Conservation (phyloP, 106 monocot genomes). For the Ottelia alismoides region DNA sequence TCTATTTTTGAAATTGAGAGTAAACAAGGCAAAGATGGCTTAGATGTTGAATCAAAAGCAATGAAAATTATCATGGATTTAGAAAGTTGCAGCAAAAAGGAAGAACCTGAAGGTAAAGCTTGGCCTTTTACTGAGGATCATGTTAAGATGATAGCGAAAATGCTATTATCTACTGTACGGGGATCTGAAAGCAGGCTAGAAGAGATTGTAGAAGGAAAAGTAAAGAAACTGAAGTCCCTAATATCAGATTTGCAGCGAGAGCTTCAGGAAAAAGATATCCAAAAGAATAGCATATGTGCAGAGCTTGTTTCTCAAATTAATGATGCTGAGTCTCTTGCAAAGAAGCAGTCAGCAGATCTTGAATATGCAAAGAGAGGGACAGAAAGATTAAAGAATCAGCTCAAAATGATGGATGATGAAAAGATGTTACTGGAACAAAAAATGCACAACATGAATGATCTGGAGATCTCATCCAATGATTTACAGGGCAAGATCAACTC, state of each 20-base stretch:
- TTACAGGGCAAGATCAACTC: constrained; percentile 39
- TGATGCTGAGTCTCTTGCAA: constrained; percentile 51
- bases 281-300: constrained; percentile 37
- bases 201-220: constrained; percentile 21
- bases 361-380: constrained; percentile 42
- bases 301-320: constrained; percentile 80
- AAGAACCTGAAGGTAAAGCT: constrained; percentile 11
- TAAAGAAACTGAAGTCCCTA: constrained; percentile 38
- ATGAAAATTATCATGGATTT: no score
- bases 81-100: no score
- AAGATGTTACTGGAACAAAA: constrained; percentile 26
- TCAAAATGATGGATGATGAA: constrained; percentile 32
- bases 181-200: constrained; percentile 9
- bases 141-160: constrained; percentile 33
- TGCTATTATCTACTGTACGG: constrained; percentile 33
- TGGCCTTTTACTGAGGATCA: constrained; percentile 20
- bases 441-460: constrained; percentile 29
- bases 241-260: constrained; percentile 62
- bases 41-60: neutral
- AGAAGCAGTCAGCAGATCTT: constrained; percentile 37
- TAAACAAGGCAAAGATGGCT: constrained; percentile 15
- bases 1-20: constrained; percentile 40
- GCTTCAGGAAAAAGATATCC: constrained; percentile 63
- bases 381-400: constrained; percentile 36
- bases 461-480: constrained; percentile 38